Conservation (phyloP, 2,329 filamentous ascomycete species). For the Bipolaris gigantea region DNA sequence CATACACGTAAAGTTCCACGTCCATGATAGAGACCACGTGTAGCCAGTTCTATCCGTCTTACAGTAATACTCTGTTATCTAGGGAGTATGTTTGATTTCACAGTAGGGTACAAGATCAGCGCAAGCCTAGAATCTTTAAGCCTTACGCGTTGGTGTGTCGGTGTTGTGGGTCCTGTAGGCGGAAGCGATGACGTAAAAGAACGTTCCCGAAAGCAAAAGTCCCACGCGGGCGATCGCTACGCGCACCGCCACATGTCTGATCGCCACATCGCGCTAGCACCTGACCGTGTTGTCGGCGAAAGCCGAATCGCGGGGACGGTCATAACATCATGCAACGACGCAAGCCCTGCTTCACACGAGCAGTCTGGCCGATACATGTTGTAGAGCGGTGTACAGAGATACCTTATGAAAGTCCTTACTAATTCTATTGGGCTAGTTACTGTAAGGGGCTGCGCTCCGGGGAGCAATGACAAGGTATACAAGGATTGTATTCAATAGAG, state of each 20-base stretch:
- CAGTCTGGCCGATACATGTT: no score
- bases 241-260: not conserved
- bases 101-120: not conserved
- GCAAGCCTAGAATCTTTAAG: not conserved
- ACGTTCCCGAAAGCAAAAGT: conserved; percentile 20
- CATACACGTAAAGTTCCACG: conserved; percentile 56
- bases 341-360: not conserved
- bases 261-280: conserved; percentile 26
- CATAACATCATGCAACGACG: not conserved
- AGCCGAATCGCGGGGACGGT: not conserved
- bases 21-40: conserved; percentile 44
- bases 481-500: no score
- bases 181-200: conserved; percentile 21
- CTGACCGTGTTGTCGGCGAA: conserved; percentile 14
- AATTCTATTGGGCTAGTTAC: no score
- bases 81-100: not conserved
- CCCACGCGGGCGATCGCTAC: not conserved
- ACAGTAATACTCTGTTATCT: not conserved
- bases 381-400: no score
- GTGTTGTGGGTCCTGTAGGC: conserved; percentile 1
- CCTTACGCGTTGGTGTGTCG: not conserved
- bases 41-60: not conserved
- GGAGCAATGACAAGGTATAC: no score
- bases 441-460: no score
- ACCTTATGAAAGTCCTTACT: no score